phyloP scores from a whole-genome alignment of 2,329 filamentous ascomycete genomes.

The Monosporascus sp. region DNA sequence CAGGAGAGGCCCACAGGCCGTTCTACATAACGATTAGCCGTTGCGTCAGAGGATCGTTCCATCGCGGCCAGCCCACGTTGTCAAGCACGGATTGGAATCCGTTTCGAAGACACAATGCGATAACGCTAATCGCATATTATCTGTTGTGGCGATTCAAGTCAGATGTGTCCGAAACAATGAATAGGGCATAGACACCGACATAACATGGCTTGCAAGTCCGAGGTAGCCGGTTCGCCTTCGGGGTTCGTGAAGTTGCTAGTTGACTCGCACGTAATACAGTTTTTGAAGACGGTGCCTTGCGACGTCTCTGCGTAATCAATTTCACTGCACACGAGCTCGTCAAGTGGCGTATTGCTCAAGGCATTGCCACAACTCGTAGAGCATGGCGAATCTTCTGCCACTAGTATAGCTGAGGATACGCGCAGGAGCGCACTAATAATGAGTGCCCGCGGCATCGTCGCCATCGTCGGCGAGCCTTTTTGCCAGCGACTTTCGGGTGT shows the following conservation, averaged over 20 bases:
- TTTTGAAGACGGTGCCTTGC: slow-evolving; percentile 43
- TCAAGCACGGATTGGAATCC: slow-evolving; percentile 43
- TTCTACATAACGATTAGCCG: slow-evolving; percentile 32
- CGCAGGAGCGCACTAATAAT: slow-evolving; percentile 14
- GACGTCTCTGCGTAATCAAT: slow-evolving; percentile 30
- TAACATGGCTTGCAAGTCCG: slow-evolving; percentile 49
- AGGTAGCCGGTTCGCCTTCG: slow-evolving; percentile 28
- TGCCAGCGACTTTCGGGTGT: slow-evolving; percentile 6
- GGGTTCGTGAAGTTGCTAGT: slow-evolving; percentile 39
- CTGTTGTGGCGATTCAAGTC: slow-evolving; percentile 28
- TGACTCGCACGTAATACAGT: slow-evolving; percentile 48
- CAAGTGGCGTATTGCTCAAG: slow-evolving; percentile 35
- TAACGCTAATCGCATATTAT: slow-evolving; percentile 52
- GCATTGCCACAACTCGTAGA: slow-evolving; percentile 48
- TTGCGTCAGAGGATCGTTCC: not conserved
- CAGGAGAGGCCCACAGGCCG: slow-evolving; percentile 45
- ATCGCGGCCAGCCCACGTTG: slow-evolving; percentile 34
- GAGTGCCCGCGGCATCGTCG: slow-evolving; percentile 13
- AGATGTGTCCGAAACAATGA: slow-evolving; percentile 4
- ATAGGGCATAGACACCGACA: slow-evolving; percentile 37
- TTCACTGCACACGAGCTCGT: slow-evolving; percentile 45
- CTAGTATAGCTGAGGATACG: slow-evolving; percentile 31
- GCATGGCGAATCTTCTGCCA: slow-evolving; percentile 44
- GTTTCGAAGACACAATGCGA: slow-evolving; percentile 49
- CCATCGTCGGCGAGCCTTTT: slow-evolving; percentile 1